Base-by-base conservation (phyloP, 1,284 basidiomycete genomes). In the Malassezia sp. region DNA sequence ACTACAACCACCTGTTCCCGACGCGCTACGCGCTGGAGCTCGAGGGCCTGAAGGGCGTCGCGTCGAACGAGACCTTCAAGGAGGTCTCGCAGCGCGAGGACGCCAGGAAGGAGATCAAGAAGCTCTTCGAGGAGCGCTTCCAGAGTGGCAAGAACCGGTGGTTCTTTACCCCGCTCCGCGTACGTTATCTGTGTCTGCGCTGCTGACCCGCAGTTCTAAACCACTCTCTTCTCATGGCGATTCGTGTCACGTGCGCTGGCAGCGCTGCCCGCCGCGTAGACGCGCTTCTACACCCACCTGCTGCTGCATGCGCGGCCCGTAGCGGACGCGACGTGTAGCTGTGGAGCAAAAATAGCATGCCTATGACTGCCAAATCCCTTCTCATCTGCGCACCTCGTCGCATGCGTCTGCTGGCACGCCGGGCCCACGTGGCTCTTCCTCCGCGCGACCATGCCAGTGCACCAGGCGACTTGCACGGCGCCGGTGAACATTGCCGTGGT, bases 401-500 rank as follows among this genome's bases (percentile, higher is more conserved):
- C 5, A 27, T 9, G 35, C 22, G 15, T 5, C 12, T 22, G 5
- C 11, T 8, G 28, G n/a, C n/a, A n/a, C n/a, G n/a, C n/a, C n/a
- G n/a, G n/a, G 22, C 4, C 28, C 42, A 43, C 42, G 42, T 43
- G 42, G 42, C 39, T 33, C 14, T 22, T n/a, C 29, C 2, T 32
- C 32, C 30, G 20, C 10, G 43, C 26, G 30, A 61, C 56, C 53
- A 44, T 53, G 27, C 48, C 50, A 4, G 61, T 83, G 60, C 81
- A 80, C 75, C 81, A 87, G 75, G 88, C 87, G 5, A 95, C 89
- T 17, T 81, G 82, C 10, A 84, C 87, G 49, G 89, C 89, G 0
- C 89, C 89, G 3, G 88, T 93, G 56, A 95, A 95, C 74, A 93
- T 95, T 63, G 89, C 89, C 22, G 85, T 84, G 71, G 90, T 93